Evolutionary conservation across 768 basidiomycete genomes (phyloP), one percentile per base, ranked within the genome.

Genomic region (Tulasnella sp.): DNA sequence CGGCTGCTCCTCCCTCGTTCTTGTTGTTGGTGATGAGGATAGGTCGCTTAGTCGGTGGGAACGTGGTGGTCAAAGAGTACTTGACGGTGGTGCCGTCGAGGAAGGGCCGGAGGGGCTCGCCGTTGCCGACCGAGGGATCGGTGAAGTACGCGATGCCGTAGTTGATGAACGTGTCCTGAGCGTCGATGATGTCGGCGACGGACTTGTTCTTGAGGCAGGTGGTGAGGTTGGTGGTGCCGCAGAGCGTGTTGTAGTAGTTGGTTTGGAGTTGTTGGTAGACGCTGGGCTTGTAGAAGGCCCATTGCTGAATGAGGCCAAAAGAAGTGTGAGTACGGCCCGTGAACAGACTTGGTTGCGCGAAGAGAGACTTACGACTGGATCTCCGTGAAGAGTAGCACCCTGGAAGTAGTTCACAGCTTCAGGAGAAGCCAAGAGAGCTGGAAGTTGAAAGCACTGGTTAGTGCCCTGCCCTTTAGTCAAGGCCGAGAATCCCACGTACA

Each of bases 341-440:
- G 22, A n/a, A 34, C 31, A 4, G 28, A 7, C 31, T 22, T 12
- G n/a, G 14, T 42, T 37, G 37, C 6, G 42, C 7, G 42, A 46
- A 20, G 40, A 31, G 75, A 0, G 31, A 83, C 89, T 80, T 83
- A 93, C 94, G 91, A 96, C 94, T 2, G 96, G 93, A 83, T 96
- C 96, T 0, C 94, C 96, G 78, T 97, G 95, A 28, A 96, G 84
- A 80, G 96, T 95, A 0, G 92, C 94, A 76, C 90, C 92, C 80
- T 89, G 87, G 88, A 97, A 97, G 75, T 96, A 87, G 0, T 90
- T 88, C 31, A 90, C 88, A 0, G 92, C 95, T 3, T 91, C 90
- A 3, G 95, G 93, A 3, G 88, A 88, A 18, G 92, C 93, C 58
- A 96, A 89, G 74, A 97, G 87, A 0, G 94, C 91, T 86, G 50